phyloP scores from a whole-genome alignment of 768 basidiomycete genomes.

The Termitomyces sp. region DNA sequence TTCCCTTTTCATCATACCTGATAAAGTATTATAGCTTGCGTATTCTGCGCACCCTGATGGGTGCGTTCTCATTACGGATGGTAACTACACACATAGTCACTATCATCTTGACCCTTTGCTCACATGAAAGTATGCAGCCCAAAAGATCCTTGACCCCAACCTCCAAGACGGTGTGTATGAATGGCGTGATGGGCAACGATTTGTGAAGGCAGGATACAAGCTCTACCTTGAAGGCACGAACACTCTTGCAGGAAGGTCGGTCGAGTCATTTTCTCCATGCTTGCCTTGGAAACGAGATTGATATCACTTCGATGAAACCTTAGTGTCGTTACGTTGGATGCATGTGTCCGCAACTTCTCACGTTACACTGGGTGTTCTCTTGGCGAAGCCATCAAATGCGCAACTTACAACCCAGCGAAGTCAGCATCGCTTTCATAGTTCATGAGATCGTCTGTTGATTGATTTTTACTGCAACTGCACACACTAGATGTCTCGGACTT shows the following conservation, averaged over 20 bases:
- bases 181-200: slow-evolving; percentile 79
- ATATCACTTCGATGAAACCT: neutral
- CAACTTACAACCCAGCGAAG: slow-evolving; percentile 82
- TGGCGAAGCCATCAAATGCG: slow-evolving; percentile 79
- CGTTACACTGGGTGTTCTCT: slow-evolving; percentile 80
- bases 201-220: slow-evolving; percentile 76
- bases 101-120: neutral
- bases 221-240: slow-evolving; percentile 81
- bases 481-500: slow-evolving; percentile 63
- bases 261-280: neutral
- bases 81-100: slow-evolving; percentile 31
- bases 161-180: slow-evolving; percentile 79
- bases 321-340: slow-evolving; percentile 78
- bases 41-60: slow-evolving; percentile 80
- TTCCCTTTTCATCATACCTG: neutral
- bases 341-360: slow-evolving; percentile 81
- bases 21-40: slow-evolving; percentile 48
- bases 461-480: neutral
- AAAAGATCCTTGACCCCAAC: slow-evolving; percentile 82
- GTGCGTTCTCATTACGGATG: slow-evolving; percentile 87
- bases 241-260: slow-evolving; percentile 84
- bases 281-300: neutral
- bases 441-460: neutral
- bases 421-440: slow-evolving; percentile 22
- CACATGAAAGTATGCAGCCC: slow-evolving; percentile 41